Conservation (phyloP, 176 grass and related monocot genomes). For the Triticum aestivum region IWGSC_CS_RefSeq_v2.1 NC_057814.1:238578729-238579228, state of each 20-base stretch:
- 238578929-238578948: not conserved
- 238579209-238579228: not conserved
- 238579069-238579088: not conserved
- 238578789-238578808: not conserved
- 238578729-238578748: too few species aligned
- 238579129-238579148: not conserved
- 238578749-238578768: not conserved
- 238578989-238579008: not conserved
- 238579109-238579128: not conserved
- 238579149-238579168: not conserved
- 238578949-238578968: not conserved
- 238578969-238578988: not conserved
- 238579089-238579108: not conserved
- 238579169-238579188: not conserved
- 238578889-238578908: not conserved
- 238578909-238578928: not conserved
- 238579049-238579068: not conserved
- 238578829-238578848: not conserved
- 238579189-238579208: not conserved
- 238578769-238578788: not conserved
- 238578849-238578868: not conserved
- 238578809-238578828: not conserved
- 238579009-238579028: not conserved
- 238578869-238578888: not conserved
- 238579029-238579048: not conserved